phyloP scores from a whole-genome alignment of 148 eudicot genomes.

The Arctostaphylos glauca region DNA sequence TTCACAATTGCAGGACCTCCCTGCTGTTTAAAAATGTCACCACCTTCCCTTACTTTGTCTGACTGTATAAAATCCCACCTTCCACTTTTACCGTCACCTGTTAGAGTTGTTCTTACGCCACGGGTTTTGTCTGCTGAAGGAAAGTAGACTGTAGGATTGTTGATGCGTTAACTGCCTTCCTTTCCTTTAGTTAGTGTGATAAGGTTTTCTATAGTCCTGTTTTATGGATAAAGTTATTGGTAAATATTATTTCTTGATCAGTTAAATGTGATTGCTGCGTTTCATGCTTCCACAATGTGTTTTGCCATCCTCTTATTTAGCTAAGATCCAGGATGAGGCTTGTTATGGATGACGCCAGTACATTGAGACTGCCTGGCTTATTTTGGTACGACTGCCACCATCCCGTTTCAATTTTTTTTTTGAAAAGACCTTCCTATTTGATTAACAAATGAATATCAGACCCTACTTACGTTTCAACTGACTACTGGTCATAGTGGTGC shows the following conservation, averaged over 20 bases:
- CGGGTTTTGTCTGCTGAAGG: background rate
- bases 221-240: background rate
- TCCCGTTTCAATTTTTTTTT: background rate
- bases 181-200: background rate
- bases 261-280: background rate
- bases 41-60: background rate
- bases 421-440: background rate
- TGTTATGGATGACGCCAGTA: background rate
- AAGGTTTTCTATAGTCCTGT: background rate
- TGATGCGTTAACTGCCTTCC: background rate
- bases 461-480: background rate
- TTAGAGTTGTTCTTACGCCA: background rate
- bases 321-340: background rate
- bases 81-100: background rate
- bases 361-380: background rate
- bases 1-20: background rate
- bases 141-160: background rate
- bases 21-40: background rate
- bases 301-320: background rate
- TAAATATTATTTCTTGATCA: background rate
- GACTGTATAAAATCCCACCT: background rate
- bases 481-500: background rate
- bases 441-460: background rate
- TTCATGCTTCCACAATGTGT: background rate
- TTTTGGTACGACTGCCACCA: background rate